Evolutionary conservation across 106 monocot species (phyloP), one percentile per base, ranked within the genome.

Genomic region (Amphibolis antarctica): DNA sequence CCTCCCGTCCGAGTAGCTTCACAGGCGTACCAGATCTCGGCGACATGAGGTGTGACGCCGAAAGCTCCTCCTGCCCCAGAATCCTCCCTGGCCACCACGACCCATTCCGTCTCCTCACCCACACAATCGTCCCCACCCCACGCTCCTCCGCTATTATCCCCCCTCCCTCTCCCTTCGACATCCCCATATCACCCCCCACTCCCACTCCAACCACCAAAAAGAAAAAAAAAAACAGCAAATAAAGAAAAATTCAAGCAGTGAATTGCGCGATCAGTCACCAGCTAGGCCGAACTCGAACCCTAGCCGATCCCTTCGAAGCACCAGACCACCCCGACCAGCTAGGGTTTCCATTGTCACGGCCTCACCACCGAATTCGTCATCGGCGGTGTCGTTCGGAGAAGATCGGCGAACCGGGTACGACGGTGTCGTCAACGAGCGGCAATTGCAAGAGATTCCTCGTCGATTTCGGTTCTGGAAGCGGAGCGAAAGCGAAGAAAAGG

Each of bases 51-150:
- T 83, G 88, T 4, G 93, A 93, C 27, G 75, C 79, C 66, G 89
- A 76, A 24, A 93, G 75, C 77, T 93, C 93, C 23, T 83, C 81
- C 15, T 73, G 77, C 36, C 93, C 93, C 15, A 93, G 77, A 46
- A 93, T 93, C 79, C 93, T 70, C 55, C 92, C 92, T 19, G 92
- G 92, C 92, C 92, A 92, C 92, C 92, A 92, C 15, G 92, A 92
- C 10, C 92, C 92, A 66, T 92, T 92, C 76, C 92, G 76, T 60
- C 92, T 73, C 26, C 92, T 78, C 54, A 92, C 92, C 92, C 92
- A 92, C 9, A 92, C 86, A 61, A 92, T 92, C 23, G 83, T 84
- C 72, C 92, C 70, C 47, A 71, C 70, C 1, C 22, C 13, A n/a
- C 50, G 30, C 29, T 71, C 92, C 26, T 10, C 57, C 24, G 75